Conservation (phyloP, 139 green algal genomes). For the Coccomyxa sp. region DNA sequence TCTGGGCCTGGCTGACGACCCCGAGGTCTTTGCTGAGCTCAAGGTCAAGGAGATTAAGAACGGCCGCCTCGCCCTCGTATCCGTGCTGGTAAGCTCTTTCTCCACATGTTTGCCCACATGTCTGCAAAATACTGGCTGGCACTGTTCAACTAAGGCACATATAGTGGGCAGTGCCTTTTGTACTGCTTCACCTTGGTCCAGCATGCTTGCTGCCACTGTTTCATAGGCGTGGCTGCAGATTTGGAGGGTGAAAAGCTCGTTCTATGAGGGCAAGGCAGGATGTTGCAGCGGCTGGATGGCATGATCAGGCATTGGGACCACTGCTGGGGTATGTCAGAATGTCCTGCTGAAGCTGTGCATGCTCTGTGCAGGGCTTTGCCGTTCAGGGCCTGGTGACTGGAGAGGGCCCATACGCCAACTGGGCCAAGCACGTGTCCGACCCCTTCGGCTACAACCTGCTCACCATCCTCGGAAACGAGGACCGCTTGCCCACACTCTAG, state of each 20-base stretch:
- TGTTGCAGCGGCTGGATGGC: background rate
- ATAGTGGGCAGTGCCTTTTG: no score
- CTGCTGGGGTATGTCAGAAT: background rate
- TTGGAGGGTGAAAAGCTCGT: no score
- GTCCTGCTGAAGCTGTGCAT: background rate
- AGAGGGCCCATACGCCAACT: constrained; percentile 96
- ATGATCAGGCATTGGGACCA: background rate
- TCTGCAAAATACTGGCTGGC: background rate
- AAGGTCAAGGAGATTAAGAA: constrained; percentile 99
- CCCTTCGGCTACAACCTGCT: constrained; percentile 96
- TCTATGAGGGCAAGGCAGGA: background rate
- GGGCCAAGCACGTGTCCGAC: constrained; percentile 86
- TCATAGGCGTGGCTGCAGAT: no score
- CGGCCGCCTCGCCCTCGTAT: constrained; percentile 90
- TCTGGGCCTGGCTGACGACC: constrained; percentile 87
- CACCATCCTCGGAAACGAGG: constrained; percentile 71
- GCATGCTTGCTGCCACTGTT: no score
- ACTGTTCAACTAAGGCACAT: background rate
- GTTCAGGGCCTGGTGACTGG: constrained; percentile 86
- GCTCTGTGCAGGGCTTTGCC: constrained; percentile 56
- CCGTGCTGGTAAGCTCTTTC: constrained; percentile 59
- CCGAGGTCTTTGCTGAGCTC: constrained; percentile 85
- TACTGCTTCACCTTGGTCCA: no score
- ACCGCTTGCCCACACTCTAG: constrained; percentile 75
- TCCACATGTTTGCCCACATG: background rate